phyloP scores from a whole-genome alignment of 768 basidiomycete species.

The Rubroboletus pulcherrimus region DNA sequence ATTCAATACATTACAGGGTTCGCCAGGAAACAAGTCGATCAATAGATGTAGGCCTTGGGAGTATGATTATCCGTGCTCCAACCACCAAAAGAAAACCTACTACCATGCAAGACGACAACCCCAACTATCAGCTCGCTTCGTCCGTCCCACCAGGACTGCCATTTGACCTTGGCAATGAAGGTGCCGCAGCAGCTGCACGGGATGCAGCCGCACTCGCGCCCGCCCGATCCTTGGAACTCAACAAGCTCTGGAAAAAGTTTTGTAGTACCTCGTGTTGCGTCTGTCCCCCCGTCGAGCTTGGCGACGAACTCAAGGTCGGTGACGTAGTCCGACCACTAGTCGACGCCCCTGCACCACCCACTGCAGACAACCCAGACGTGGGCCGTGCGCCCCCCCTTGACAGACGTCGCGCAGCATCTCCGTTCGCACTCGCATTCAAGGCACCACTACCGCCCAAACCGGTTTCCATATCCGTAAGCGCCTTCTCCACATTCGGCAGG shows the following conservation, averaged over 20 bases:
- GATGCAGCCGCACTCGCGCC: slow-evolving; percentile 33
- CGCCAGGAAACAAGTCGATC: not conserved
- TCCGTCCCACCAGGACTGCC: slow-evolving; percentile 36
- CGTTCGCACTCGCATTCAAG: slow-evolving; percentile 33
- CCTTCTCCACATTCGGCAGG: slow-evolving; percentile 84
- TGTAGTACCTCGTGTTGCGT: slow-evolving; percentile 81
- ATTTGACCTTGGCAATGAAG: slow-evolving; percentile 31
- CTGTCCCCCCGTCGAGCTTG: slow-evolving; percentile 52
- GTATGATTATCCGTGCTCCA: not conserved
- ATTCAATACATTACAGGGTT: not conserved
- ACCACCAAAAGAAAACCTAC: not conserved
- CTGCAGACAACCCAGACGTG: slow-evolving; percentile 37
- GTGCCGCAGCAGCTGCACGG: slow-evolving; percentile 8
- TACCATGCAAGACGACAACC: not conserved
- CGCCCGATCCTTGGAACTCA: slow-evolving; percentile 64
- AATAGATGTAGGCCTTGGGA: not conserved
- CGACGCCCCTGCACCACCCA: slow-evolving; percentile 34
- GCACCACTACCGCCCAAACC: slow-evolving; percentile 36
- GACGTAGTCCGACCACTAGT: slow-evolving; percentile 36
- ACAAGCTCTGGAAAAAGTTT: slow-evolving; percentile 81
- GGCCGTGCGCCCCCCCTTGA: slow-evolving; percentile 27
- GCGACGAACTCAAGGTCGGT: slow-evolving; percentile 35
- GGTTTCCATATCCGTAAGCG: slow-evolving; percentile 84
- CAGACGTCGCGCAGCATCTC: slow-evolving; percentile 35
- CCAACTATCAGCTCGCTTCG: slow-evolving; percentile 31